Conservation (phyloP, 495 filamentous ascomycete genomes). For the Letharia columbiana region DNA sequence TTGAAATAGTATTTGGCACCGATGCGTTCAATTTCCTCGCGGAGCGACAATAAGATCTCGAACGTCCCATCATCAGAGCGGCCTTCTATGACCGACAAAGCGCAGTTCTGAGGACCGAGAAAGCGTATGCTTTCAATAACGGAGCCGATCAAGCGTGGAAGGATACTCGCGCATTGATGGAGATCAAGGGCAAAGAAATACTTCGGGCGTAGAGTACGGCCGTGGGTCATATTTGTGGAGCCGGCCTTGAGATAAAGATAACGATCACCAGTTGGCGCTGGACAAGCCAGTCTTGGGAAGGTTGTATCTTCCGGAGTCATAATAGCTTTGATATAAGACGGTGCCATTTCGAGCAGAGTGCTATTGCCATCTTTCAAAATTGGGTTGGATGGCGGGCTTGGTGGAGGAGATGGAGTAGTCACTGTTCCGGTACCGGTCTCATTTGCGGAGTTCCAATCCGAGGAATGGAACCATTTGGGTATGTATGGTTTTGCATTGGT, state of each 20-base stretch:
- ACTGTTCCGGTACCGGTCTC: neutral
- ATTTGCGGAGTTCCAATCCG: neutral
- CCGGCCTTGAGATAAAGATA: neutral
- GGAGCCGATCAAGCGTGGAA: slow-evolving; percentile 41
- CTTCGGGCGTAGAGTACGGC: slow-evolving; percentile 2
- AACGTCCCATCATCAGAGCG: slow-evolving; percentile 43
- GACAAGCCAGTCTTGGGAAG: neutral
- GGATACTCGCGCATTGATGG: slow-evolving; percentile 33
- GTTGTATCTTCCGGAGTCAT: neutral
- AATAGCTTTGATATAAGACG: neutral
- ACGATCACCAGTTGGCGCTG: neutral
- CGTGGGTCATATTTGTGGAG: neutral
- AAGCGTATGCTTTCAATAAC: slow-evolving; percentile 41
- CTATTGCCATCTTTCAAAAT: neutral
- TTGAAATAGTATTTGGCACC: slow-evolving; percentile 32
- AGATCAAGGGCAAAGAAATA: slow-evolving; percentile 47
- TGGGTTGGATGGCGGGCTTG: neutral
- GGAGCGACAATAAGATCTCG: slow-evolving; percentile 36
- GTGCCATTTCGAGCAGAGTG: neutral
- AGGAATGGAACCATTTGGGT: neutral
- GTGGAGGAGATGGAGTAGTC: neutral
- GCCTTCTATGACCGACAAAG: slow-evolving; percentile 42
- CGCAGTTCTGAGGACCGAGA: slow-evolving; percentile 40
- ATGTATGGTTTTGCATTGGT: neutral
- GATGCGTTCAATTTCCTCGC: slow-evolving; percentile 29